Conservation (phyloP, 164 flowering plant genomes). For the Nelumbo lutea region DNA sequence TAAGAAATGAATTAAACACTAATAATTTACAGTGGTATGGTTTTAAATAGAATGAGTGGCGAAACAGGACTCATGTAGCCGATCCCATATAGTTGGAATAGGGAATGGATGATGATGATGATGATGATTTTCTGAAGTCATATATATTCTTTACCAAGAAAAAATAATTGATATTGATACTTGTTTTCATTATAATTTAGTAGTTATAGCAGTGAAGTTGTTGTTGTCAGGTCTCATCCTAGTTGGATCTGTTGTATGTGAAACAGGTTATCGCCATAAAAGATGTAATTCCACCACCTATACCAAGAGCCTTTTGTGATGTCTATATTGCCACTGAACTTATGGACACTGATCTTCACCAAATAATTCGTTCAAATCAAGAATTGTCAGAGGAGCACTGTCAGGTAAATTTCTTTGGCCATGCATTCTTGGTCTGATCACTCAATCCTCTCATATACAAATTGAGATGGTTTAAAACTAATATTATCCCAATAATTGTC, state of each 20-base stretch:
- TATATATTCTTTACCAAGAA: too few species aligned
- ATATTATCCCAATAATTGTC: constrained; percentile 7
- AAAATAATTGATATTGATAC: not conserved
- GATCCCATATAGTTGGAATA: too few species aligned
- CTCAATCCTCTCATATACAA: not conserved
- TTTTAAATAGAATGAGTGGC: too few species aligned
- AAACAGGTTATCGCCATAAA: constrained; percentile 64
- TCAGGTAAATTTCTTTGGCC: constrained; percentile 48
- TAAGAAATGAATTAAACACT: too few species aligned
- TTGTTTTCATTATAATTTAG: not conserved
- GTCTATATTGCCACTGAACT: constrained; percentile 86
- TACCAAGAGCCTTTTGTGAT: constrained; percentile 68
- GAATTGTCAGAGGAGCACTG: constrained; percentile 85
- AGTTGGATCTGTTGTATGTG: constrained; percentile 1
- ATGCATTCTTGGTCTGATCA: not conserved
- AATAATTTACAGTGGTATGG: too few species aligned
- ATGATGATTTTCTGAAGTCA: too few species aligned
- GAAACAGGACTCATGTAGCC: too few species aligned
- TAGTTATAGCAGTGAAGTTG: not conserved
- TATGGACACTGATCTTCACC: constrained; percentile 98
- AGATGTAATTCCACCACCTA: constrained; percentile 92
- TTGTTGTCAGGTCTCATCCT: not conserved
- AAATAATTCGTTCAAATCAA: constrained; percentile 88
- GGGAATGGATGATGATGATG: too few species aligned
- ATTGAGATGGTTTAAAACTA: constrained; percentile 5